A percentile compares a stretch with the other conserved stretches of the same genome.
phyloP scores from a whole-genome alignment of 495 filamentous ascomycete genomes.

The Aeminium ludgeri region DNA sequence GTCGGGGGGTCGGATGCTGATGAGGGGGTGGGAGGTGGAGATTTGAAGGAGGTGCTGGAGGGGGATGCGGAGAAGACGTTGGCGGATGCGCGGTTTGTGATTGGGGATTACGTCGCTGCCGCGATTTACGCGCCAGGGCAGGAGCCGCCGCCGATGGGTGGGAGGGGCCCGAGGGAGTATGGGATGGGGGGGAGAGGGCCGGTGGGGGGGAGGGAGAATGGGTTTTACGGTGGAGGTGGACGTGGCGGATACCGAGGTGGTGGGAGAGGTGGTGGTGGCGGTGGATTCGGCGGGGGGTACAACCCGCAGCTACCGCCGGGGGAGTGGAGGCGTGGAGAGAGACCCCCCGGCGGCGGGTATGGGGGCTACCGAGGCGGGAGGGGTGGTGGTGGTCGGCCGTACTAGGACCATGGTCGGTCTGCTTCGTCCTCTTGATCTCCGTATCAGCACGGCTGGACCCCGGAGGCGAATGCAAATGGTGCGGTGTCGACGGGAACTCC shows the following conservation, averaged over 20 bases:
- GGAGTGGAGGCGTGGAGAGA: slow-evolving; percentile 45
- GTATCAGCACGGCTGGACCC: too few relatives aligned
- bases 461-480: too few relatives aligned
- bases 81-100: slow-evolving; percentile 58
- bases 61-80: slow-evolving; percentile 56
- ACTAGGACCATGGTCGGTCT: not conserved
- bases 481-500: too few relatives aligned
- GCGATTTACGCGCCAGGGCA: slow-evolving; percentile 50
- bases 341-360: slow-evolving; percentile 23
- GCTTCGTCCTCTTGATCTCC: too few relatives aligned
- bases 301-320: slow-evolving; percentile 32
- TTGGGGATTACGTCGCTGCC: slow-evolving; percentile 75
- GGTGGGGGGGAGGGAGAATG: slow-evolving; percentile 12
- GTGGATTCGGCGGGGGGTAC: not conserved
- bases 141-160: slow-evolving; percentile 17
- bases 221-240: slow-evolving; percentile 24
- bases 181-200: not conserved
- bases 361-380: slow-evolving; percentile 1
- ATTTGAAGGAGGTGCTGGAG: slow-evolving; percentile 21
- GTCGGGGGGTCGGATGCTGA: slow-evolving; percentile 33
- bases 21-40: slow-evolving; percentile 11
- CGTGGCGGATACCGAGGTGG: slow-evolving; percentile 25
- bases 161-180: slow-evolving; percentile 15
- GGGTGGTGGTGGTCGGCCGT: not conserved
- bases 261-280: too few relatives aligned